Evolutionary conservation across 495 filamentous ascomycete genomes (phyloP).

Genomic region (Aspergillus affinis): DNA sequence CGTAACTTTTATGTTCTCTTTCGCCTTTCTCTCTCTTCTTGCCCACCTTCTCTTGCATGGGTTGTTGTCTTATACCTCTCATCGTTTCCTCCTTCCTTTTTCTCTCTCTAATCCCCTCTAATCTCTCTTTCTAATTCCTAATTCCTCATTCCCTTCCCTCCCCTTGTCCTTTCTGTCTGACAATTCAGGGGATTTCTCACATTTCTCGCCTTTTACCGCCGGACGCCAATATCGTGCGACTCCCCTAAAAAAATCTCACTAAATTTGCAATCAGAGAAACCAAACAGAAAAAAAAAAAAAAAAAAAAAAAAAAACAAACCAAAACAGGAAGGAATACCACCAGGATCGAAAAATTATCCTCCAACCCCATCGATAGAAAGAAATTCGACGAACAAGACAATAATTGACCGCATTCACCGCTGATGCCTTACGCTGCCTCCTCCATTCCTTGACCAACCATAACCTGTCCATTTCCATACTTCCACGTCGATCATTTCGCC

Average conservation of each 20-base stretch:
- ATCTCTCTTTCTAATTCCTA: conserved; percentile 7
- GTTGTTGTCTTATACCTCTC: background rate
- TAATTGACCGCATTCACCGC: conserved; percentile 10
- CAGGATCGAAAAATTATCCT: background rate
- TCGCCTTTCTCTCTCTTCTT: too few relatives aligned
- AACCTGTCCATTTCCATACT: conserved; percentile 10
- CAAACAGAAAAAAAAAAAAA: conserved; percentile 1
- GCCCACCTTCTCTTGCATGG: background rate
- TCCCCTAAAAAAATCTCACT: conserved; percentile 1
- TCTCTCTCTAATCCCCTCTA: conserved; percentile 2
- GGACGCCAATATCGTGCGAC: conserved; percentile 24
- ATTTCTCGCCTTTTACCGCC: conserved; percentile 20
- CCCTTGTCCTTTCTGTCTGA: conserved; percentile 2
- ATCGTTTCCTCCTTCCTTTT: conserved; percentile 8
- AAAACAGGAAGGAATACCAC: background rate
- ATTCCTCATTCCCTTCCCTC: background rate
- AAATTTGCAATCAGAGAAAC: background rate
- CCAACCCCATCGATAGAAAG: background rate
- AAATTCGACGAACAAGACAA: background rate
- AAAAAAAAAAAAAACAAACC: conserved; percentile 12
- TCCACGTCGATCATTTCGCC: conserved; percentile 20
- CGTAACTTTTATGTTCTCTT: too few relatives aligned
- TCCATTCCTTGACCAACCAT: conserved; percentile 20
- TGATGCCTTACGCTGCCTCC: conserved; percentile 18
- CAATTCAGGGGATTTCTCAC: conserved; percentile 13